Conservation (phyloP, 2,329 filamentous ascomycete genomes). For the Macroventuria anomochaeta region DNA sequence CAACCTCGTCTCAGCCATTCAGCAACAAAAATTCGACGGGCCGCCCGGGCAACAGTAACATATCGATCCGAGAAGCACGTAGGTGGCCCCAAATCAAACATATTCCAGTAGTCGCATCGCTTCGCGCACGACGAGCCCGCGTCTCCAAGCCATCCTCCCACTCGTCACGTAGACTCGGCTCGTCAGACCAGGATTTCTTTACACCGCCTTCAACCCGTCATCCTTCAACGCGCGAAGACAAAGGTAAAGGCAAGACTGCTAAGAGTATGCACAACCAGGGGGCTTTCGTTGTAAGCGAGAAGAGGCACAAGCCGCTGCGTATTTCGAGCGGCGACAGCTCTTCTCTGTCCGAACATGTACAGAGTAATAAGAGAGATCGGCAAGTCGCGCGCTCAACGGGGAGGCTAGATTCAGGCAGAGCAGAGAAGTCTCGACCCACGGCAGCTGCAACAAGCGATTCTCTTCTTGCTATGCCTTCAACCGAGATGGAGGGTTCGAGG, state of each 20-base stretch:
- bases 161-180: slow-evolving; percentile 4
- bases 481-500: background rate
- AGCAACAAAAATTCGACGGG: background rate
- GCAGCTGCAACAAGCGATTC: background rate
- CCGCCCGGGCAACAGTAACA: background rate
- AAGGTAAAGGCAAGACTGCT: background rate
- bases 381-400: background rate
- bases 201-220: slow-evolving; percentile 21
- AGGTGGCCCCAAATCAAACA: slow-evolving; percentile 6
- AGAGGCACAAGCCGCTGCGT: background rate
- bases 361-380: background rate
- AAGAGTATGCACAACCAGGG: background rate
- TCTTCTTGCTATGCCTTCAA: background rate
- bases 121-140: background rate
- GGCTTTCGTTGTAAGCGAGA: no score
- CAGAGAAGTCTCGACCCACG: background rate
- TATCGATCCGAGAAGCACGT: background rate
- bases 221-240: background rate
- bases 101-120: background rate
- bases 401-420: background rate
- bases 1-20: no score
- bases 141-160: slow-evolving; percentile 2
- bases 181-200: slow-evolving; percentile 22
- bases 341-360: background rate
- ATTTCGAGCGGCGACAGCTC: background rate